A percentile compares a stretch with the other conserved stretches of the same genome.
phyloP scores from a whole-genome alignment of 75 land plant genomes.

The Sequoiadendron giganteum region DNA sequence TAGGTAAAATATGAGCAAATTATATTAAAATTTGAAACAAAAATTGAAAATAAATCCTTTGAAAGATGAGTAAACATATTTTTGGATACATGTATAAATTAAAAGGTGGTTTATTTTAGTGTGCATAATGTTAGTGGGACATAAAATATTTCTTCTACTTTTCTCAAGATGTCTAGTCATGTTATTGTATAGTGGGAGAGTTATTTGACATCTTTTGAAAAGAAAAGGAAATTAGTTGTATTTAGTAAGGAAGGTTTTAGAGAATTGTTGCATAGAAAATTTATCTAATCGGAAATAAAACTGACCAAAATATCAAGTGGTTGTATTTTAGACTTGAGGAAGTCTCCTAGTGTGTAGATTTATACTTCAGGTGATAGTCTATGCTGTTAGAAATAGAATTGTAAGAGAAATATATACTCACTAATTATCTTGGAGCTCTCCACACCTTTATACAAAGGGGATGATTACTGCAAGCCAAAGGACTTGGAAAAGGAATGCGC shows the following conservation, averaged over 20 bases:
- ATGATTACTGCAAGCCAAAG: neutral
- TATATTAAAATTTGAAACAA: too few species aligned
- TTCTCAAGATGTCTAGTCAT: too few species aligned
- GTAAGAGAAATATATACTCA: neutral
- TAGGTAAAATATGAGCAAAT: too few species aligned
- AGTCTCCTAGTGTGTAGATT: neutral
- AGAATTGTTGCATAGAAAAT: neutral
- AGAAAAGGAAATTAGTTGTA: too few species aligned
- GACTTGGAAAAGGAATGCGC: neutral
- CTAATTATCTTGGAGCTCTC: neutral
- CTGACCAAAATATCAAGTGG: neutral
- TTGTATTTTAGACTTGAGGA: neutral
- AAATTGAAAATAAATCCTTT: too few species aligned
- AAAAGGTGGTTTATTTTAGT: too few species aligned
- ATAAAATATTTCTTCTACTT: too few species aligned
- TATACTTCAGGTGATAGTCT: neutral
- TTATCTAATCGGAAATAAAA: neutral
- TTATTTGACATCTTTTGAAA: too few species aligned
- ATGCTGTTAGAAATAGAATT: neutral
- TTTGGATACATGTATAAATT: too few species aligned
- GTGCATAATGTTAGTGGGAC: too few species aligned
- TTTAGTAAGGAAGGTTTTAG: neutral
- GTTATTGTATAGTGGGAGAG: too few species aligned
- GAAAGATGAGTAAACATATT: too few species aligned
- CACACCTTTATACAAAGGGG: neutral